Evolutionary conservation across 2,329 filamentous ascomycete species (phyloP), one percentile per base, ranked within the genome.

Genomic region (Ophiostoma himal-ulmi): DNA sequence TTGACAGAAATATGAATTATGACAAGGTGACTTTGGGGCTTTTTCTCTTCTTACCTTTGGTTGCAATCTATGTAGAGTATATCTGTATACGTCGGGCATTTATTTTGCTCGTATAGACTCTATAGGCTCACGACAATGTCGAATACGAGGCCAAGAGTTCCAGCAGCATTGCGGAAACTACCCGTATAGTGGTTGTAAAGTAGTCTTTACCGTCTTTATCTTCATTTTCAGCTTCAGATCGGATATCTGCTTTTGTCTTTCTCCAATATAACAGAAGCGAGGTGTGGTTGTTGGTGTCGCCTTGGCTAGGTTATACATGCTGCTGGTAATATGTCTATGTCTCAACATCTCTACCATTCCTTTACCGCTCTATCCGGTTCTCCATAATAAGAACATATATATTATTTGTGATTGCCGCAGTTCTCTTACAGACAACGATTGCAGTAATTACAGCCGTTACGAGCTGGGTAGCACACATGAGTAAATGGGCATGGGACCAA

Each of bases 1-100:
- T 57, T 57, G 52, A 57, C 52, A 26, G 52, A 26, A 57, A 57
- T 57, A 26, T 57, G 52, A 57, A 57, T 26, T 57, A 57, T 57
- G 52, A 57, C 52, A 26, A 57, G 52, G 52, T 26, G n/a, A 57
- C 26, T 57, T 57, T 11, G 52, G 52, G n/a, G 52, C 11, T 5
- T 57, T 57, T 30, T 10, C 17, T 14, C 26, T 20, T n/a, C n/a
- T 26, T 2, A 10, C 13, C 52, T 30, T 30, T 30, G 52, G 3
- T 11, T 26, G n/a, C 8, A 48, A 48, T 30, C 39, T 57, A 57
- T 57, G 30, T 30, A 26, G 52, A 57, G n/a, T 57, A 57, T 57
- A 57, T 57, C 17, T n/a, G 44, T 1, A 14, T 26, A 26, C 13
- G 3, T 26, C 22, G 52, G 52, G 22, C 17, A 26, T 57, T 14